These are phyloP conservation scores for Hypoxylon subgilvum DNA, from an alignment of 495 filamentous ascomycete genomes.

Conservation along the genomic window DNA sequence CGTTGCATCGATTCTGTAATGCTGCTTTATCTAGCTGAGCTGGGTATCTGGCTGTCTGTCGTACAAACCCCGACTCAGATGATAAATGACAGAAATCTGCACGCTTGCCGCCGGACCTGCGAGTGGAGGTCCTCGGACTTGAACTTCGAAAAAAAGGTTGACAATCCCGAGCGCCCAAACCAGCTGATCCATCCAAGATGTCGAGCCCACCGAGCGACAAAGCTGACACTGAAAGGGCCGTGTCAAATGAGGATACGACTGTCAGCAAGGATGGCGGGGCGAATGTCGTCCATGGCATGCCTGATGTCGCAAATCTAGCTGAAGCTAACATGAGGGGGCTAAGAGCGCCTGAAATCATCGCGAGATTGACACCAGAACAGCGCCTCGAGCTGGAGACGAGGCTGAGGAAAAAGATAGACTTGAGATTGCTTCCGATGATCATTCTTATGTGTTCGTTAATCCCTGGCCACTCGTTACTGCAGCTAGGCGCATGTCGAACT, in stretches of 20 bases:
- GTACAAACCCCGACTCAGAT: background rate
- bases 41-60: constrained; percentile 1
- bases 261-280: constrained; percentile 16
- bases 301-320: constrained; percentile 28
- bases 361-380: constrained; percentile 56
- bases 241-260: constrained; percentile 23
- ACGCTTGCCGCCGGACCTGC: background rate
- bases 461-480: background rate
- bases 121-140: background rate
- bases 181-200: constrained; percentile 7
- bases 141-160: background rate
- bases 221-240: constrained; percentile 7
- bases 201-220: constrained; percentile 26
- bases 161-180: background rate
- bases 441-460: constrained; percentile 60
- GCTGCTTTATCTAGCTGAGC: constrained; percentile 11
- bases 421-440: constrained; percentile 66
- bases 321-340: constrained; percentile 37
- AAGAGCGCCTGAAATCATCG: constrained; percentile 59
- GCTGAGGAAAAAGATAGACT: constrained; percentile 67
- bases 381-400: constrained; percentile 54
- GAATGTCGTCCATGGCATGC: constrained; percentile 6
- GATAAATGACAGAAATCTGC: constrained; percentile 17
- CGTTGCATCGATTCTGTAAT: constrained; percentile 27
- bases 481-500: constrained; percentile 11